phyloP scores from a whole-genome alignment of 1,139 yeast genomes.

The Candida labiduridarum region DNA sequence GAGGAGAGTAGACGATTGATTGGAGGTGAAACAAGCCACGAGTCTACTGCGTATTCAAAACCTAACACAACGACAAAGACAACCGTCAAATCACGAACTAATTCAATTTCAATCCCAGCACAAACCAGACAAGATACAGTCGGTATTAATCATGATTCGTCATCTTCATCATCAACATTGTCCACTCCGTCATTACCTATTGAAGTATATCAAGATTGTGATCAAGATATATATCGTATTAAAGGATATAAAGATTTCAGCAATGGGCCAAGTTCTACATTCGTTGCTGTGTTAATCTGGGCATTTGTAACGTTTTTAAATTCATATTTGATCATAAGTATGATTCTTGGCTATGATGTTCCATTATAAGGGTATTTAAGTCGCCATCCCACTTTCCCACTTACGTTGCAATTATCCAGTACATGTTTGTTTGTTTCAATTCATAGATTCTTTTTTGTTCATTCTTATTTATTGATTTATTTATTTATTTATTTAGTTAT shows the following conservation, averaged over 20 bases:
- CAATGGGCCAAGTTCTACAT: constrained; percentile 48
- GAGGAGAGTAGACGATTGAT: constrained; percentile 22
- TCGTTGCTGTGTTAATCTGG: constrained; percentile 53
- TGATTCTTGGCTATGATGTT: constrained; percentile 46
- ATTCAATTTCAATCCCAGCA: constrained; percentile 1
- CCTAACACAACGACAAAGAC: neutral
- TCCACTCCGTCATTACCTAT: constrained; percentile 5
- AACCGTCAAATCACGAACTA: constrained; percentile 6
- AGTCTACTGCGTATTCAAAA: constrained; percentile 10
- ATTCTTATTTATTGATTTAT: neutral
- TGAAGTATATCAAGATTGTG: constrained; percentile 11
- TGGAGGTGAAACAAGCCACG: constrained; percentile 4
- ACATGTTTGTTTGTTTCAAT: neutral
- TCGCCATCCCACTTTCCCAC: neutral
- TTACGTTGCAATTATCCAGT: neutral
- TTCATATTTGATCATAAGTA: constrained; percentile 51
- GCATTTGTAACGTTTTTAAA: constrained; percentile 53
- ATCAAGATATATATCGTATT: constrained; percentile 18
- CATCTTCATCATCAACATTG: constrained; percentile 6
- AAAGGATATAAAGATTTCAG: constrained; percentile 55
- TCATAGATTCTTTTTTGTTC: neutral
- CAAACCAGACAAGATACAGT: too few relatives aligned
- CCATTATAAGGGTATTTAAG: constrained; percentile 24
- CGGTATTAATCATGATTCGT: neutral
- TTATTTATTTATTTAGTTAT: too few relatives aligned